Evolutionary conservation across 2,329 filamentous ascomycete species (phyloP).

Genomic region (Fusarium albidum): DNA sequence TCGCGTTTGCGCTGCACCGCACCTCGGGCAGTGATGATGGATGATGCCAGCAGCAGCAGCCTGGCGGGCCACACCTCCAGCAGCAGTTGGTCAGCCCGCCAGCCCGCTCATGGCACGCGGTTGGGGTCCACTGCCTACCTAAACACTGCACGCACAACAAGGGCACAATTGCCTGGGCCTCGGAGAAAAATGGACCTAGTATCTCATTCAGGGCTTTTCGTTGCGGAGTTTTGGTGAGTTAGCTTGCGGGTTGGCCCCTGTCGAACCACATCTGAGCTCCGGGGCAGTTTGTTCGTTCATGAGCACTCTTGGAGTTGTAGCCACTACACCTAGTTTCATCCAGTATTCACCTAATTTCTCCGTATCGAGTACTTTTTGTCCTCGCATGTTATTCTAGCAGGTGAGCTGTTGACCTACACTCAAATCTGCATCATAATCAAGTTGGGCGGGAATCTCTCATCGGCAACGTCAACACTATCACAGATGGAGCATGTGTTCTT

Average conservation of each 20-base stretch:
- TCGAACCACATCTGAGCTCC: slow-evolving; percentile 2
- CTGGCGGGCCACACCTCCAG: slow-evolving; percentile 25
- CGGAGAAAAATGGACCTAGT: background rate
- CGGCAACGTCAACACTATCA: slow-evolving; percentile 9
- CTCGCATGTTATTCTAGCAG: slow-evolving; percentile 12
- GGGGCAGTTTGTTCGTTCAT: slow-evolving; percentile 5
- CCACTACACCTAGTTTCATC: no score
- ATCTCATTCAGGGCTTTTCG: slow-evolving; percentile 1
- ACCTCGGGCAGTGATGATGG: slow-evolving; percentile 24
- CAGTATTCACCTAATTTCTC: no score
- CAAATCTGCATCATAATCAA: background rate
- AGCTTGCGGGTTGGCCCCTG: slow-evolving; percentile 3
- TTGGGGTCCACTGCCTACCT: slow-evolving; percentile 8
- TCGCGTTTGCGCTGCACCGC: background rate
- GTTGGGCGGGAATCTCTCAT: background rate
- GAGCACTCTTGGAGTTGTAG: background rate
- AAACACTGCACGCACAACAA: background rate
- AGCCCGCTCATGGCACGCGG: no score
- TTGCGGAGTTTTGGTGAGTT: background rate
- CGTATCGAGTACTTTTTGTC: no score
- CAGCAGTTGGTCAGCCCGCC: background rate
- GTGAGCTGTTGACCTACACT: slow-evolving; percentile 9
- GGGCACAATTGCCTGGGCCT: no score
- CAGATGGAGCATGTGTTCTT: slow-evolving; percentile 2
- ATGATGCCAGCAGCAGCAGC: slow-evolving; percentile 43